Base-by-base conservation (phyloP, 2,329 filamentous ascomycete species). In the Aspergillus uvarum region DNA sequence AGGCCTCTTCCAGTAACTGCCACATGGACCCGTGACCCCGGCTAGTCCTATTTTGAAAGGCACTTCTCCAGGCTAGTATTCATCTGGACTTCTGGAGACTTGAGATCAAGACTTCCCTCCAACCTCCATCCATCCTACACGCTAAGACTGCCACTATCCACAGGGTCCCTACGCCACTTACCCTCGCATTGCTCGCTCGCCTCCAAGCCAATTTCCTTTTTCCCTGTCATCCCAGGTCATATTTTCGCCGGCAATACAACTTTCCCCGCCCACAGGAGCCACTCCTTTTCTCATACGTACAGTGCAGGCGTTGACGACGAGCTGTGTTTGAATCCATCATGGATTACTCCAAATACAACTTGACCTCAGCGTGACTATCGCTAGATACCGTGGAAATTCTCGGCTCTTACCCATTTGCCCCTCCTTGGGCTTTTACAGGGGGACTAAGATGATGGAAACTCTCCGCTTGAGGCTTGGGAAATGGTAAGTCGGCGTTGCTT, bases 1-100 rank as follows among this genome's bases (percentile, higher is more conserved):
- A 61, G n/a, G n/a, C 54, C 24, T 4, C 8, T 47, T 51, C 22
- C 32, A 35, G 52, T 21, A 53, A 56, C 47, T 49, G 38, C 59
- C 26, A 51, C 22, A 51, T 49, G 14, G 8, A 19, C 19, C 26
- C 26, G 26, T 29, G 32, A 35, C 26, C 26, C 26, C 7, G 12
- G 4, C 55, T 38, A 58, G 14, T 26, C 59, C 38, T 32, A 26
- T 47, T 51, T 29, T 5, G 42, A 44, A n/a, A 12, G 3, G 14
- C 8, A 10, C 38, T 8, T 19, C 16, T 7, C 26, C 26, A 29
- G 26, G 26, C 26, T 29, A 29, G 26, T 29, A 29, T 29, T 29
- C 26, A 10, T 29, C 26, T 29, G 26, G 26, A 29, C 26, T 29
- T 8, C 26, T 29, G 7, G 26, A 29, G 26, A 29, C 26, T 29